Percentiles rank a stretch among this genome's conserved stretches.
These are phyloP conservation scores for Wickerhamomyces rabaulensis DNA, from an alignment of 805 yeast species.

Conservation along the genomic window DNA sequence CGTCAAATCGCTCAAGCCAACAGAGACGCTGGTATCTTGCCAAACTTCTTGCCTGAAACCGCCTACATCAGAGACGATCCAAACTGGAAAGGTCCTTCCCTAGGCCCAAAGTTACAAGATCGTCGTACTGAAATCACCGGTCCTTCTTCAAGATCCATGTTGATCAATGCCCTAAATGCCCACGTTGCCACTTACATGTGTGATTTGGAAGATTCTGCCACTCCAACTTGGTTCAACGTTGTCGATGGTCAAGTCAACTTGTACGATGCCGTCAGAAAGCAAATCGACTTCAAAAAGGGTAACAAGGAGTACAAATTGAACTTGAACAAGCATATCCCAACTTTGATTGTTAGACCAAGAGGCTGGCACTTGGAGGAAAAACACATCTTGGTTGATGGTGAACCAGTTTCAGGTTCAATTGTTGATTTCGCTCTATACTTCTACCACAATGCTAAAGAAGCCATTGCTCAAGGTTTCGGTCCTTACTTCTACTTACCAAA, in stretches of 20 bases:
- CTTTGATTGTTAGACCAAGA: constrained; percentile 79
- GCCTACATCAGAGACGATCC: constrained; percentile 62
- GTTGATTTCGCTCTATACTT: constrained; percentile 77
- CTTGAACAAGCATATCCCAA: constrained; percentile 54
- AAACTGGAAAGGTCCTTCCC: constrained; percentile 69
- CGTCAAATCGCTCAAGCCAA: constrained; percentile 55
- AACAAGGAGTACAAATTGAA: constrained; percentile 28
- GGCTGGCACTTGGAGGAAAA: constrained; percentile 83
- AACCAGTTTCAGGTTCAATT: constrained; percentile 72
- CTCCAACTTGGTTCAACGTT: constrained; percentile 80
- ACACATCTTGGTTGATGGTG: constrained; percentile 67
- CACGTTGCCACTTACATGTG: constrained; percentile 81
- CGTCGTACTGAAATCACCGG: constrained; percentile 83
- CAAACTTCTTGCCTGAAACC: constrained; percentile 68
- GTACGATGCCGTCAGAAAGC: constrained; percentile 69
- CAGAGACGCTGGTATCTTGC: constrained; percentile 56
- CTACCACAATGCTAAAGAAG: constrained; percentile 64
- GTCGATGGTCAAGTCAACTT: constrained; percentile 78
- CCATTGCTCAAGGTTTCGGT: constrained; percentile 62
- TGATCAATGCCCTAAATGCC: constrained; percentile 75
- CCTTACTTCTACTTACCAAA: constrained; percentile 82
- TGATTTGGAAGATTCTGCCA: constrained; percentile 79
- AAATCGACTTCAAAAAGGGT: constrained; percentile 47
- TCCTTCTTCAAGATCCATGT: constrained; percentile 81
- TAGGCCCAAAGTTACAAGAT: constrained; percentile 68